Evolutionary conservation across 2,329 filamentous ascomycete species (phyloP), one percentile per base, ranked within the genome.

Genomic region (Calonectria henricotiae): DNA sequence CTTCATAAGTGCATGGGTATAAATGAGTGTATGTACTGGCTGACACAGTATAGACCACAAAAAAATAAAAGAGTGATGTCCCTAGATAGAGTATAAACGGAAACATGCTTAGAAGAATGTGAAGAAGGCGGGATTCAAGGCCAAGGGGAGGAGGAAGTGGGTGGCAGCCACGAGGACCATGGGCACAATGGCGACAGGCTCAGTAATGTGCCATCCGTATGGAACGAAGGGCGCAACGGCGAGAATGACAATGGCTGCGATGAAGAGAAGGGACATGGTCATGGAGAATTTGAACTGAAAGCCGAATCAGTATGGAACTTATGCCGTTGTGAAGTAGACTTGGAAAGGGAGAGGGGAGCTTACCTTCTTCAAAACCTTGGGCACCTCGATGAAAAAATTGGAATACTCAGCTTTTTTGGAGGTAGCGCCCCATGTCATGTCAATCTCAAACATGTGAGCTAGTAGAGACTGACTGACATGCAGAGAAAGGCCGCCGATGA

Each of bases 371-470:
- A 96, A 80, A 46, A 97, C 93, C 79, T 92, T 93, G 39, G 92
- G 92, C 20, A 95, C 89, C 80, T 96, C 94, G 70, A 94, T 92
- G 83, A 95, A 96, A 83, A 97, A 97, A 82, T 94, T 93, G 30
- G 92, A 92, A 78, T 92, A 91, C 77, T 94, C 92, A 61, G 90
- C 89, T 84, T 97, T 94, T 83, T 97, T 97, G 46, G 91, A 89
- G 0, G 94, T 97, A 1, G 94, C 91, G 62, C 94, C 94, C 94
- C 94, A 96, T 3, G 89, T 90, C 92, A 96, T 96, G 82, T 96
- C 89, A 79, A 96, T 90, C 83, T 93, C 90, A 80, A 96, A 93
- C 89, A 96, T 94, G 85, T 97, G 94, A 5, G 91, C 88, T 54
- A 96, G 83, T 39, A 97, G 85, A 1, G 94, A 94, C 80, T 95